Conservation (phyloP, 441 rosid genomes). For the Mallotus japonicus region DNA sequence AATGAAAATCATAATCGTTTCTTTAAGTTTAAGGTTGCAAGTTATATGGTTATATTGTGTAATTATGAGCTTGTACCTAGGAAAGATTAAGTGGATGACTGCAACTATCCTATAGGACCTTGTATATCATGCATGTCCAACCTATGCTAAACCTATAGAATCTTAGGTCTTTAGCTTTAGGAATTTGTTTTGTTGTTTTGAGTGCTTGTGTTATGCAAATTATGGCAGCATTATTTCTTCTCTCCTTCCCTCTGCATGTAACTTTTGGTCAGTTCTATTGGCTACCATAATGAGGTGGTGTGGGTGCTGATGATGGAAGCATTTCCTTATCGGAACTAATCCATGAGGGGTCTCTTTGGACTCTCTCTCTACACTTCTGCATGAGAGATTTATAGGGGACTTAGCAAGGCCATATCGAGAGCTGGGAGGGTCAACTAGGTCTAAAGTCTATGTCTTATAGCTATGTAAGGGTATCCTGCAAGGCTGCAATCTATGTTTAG, state of each 20-base stretch:
- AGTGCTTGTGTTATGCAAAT: background rate
- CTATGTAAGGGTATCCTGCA: background rate
- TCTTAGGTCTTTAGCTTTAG: background rate
- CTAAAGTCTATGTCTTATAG: background rate
- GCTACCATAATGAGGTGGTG: background rate
- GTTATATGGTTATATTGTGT: background rate
- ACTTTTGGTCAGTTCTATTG: background rate
- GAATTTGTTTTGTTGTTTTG: conserved; percentile 1
- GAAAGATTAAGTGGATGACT: background rate
- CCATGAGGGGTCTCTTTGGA: background rate
- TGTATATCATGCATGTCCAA: background rate
- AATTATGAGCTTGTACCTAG: background rate
- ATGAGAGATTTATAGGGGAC: background rate
- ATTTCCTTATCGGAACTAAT: background rate
- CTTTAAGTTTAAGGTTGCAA: background rate
- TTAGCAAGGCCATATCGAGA: background rate
- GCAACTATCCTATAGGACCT: no score
- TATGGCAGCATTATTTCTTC: background rate
- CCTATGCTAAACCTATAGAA: background rate
- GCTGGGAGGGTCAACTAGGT: background rate
- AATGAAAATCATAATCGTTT: background rate
- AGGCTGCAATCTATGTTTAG: background rate
- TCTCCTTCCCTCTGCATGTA: background rate
- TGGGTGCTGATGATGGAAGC: background rate
- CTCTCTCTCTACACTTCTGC: background rate